Evolutionary conservation across 1,139 yeast genomes (phyloP), one percentile per base, ranked within the genome.

Genomic region (Geotrichum bryndzae): DNA sequence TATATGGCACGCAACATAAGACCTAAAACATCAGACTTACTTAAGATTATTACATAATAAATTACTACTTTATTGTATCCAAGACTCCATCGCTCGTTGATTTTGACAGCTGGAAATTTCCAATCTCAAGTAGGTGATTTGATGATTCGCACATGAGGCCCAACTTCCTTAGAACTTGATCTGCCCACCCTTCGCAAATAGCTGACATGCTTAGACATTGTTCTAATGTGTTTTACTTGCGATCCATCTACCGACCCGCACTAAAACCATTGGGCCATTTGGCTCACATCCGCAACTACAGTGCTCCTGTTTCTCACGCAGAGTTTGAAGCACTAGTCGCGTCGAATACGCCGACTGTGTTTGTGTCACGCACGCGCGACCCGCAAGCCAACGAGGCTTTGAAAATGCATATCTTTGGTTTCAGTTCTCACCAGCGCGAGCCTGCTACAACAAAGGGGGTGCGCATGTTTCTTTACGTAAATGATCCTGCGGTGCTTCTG

Each of bases 401-500:
- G 3, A 99, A 94, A 69, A 41, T 23, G 22, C 48, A 10, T 1
- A 41, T 41, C 2, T 41, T 41, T 88, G 88, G 67, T 87, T 83
- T 69, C 76, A 94, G 1, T 94, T 88, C 73, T 80, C 80, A 59
- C 73, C 80, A 35, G 84, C 88, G 75, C 91, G 94, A 0, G 64
- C 77, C 3, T 58, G 11, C 31, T 15, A 15, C 53, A 8, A 23
- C 58, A 41, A n/a, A 3, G 29, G 8, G 29, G 1, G 15, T 83
- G 63, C 74, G 96, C 64, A 75, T 94, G 38, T 72, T 90, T 66
- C 80, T 94, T 64, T 94, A 94, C 70, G 79, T 82, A 38, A 94
- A 94, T 71, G 74, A 84, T 1, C 90, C 94, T 0, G 89, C 97
- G 73, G 92, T 92, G 46, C 96, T 94, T 1, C 79, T 94, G 15